Evolutionary conservation across 345 rosid genomes (phyloP), one percentile per base, ranked within the genome.

Genomic region (Arabis hirsuta): DNA sequence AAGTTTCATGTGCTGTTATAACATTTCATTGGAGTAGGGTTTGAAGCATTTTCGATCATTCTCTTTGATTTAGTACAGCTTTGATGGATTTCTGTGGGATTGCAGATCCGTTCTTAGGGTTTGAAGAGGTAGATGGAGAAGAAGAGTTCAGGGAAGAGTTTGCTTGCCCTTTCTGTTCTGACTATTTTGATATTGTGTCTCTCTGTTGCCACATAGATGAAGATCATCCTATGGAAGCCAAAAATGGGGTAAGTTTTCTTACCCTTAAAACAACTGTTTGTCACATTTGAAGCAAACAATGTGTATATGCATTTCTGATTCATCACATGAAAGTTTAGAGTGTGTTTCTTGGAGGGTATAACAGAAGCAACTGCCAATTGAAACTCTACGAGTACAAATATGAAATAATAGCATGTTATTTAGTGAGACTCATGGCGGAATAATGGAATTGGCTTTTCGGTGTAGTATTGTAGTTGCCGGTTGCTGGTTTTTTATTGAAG

Each of bases 131-230:
- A 8, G 97, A 88, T 69, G 97, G 84, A 56, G 98, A 94, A 78
- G 96, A 87, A 79, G 96, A 93, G 78, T 74, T 85, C 61, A 83
- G 90, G 79, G 98, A 90, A 81, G 98, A 94, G 81, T 94, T 87
- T 78, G 88, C 92, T 27, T 94, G 98, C 79, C 98, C 98, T 26
- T 94, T 94, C 81, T 94, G 97, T 72, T 81, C 96, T 8, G 95
- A 91, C 57, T 85, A 83, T 65, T 94, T 87, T 72, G 97, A 94
- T 77, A 94, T 94, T 27, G 88, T 85, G 36, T 92, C 97, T 70
- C 82, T 91, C 76, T 94, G 97, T 67, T 86, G 94, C 69, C 98
- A 89, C 85, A 89, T 94, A 52, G 97, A 94, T 20, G 97, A 94
- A 55, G 90, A 85, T 76, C 98, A 94, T 79, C 90, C 90, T 8